Base-by-base conservation (phyloP, 2,329 filamentous ascomycete genomes). In the Fusarium burgessii region DNA sequence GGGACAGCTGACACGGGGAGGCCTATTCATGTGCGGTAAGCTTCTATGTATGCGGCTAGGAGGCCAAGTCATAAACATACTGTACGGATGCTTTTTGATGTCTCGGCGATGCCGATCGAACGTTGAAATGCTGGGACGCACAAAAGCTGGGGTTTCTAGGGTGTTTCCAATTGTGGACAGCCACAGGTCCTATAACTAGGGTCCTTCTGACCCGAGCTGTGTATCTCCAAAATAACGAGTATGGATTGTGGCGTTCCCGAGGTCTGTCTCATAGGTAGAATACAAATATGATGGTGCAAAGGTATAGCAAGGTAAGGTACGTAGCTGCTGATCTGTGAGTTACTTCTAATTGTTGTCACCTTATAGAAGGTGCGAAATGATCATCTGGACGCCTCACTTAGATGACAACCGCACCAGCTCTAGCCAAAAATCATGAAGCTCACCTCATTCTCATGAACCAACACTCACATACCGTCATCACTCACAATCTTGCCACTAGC, bases 181-280 rank as follows among this genome's bases (percentile, higher is more conserved):
- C 38, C 57, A 58, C 50, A 59, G 58, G 63, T 50, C 23, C 27
- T 67, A 49, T 54, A 49, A 18, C 15, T 50, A 66, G 64, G 63
- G 54, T 65, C 52, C 17, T 20, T 36, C 36, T 51, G 54, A 68
- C 51, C 35, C 36, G 40, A 58, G 45, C 61, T 66, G 61, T 66
- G 56, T 25, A 38, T 49, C 36, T 42, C 13, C 18, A 56, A 68
- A 60, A 51, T 63, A 66, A 67, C 52, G 52, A 64, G 58, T 67
- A 69, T 60, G 20, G 58, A 73, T 55, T 35, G 58, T 73, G 70
- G 73, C 70, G 66, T 73, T 63, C 61, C 49, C 27, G 27, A 52
- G 54, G 50, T 40, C n/a, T 42, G 32, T 32, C 55, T 29, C 29
- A 29, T 29, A 23, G 46, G 54, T 40, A 35, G 46, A 43, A 46